Evolutionary conservation across 345 rosid genomes (phyloP), one percentile per base, ranked within the genome.

Genomic region (Theobroma cacao): DNA sequence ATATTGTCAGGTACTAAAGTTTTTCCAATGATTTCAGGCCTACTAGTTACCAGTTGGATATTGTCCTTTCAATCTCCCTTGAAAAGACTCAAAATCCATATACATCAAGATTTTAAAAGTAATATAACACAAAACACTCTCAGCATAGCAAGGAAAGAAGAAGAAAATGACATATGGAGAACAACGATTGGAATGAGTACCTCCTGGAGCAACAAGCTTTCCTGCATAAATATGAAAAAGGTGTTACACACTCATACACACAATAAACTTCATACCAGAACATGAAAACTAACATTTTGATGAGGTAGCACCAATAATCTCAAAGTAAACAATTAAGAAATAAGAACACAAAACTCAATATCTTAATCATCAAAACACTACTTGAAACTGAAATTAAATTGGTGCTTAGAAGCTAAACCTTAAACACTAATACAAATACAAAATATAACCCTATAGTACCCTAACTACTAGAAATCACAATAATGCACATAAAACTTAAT

Each of bases 171-270:
- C 15, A 36, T 10, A 45, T 63, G 36, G 30, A 75, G 66, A 68
- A 53, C 33, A 64, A 62, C 52, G 63, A 70, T 50, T 52, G 64
- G 77, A 66, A 83, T 75, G 55, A 80, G 52, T 87, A 96, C 99
- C 99, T 89, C 90, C 93, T 34, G 98, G 92, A 68, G 87, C 84
- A 24, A 86, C 95, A 84, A 85, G 94, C 88, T 94, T 92, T 82
- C 94, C 99, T 96, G 97, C 92, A 90, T 53, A 70, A 85, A 78
- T 71, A 74, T 34, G 43, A 40, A 77, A 77, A 77, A 69, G 79
- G 74, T 18, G 74, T 82, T 60, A 87, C 78, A 55, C 74, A 45
- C 22, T 77, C 53, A 68, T 28, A 71, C 40, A 33, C 72, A 65
- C 34, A 73, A 48, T 12, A 40, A 75, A 45, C 59, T 20, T 62